Evolutionary conservation across 108 stramenopile species (phyloP).

Genomic region (Fragilariopsis cylindrus): DNA sequence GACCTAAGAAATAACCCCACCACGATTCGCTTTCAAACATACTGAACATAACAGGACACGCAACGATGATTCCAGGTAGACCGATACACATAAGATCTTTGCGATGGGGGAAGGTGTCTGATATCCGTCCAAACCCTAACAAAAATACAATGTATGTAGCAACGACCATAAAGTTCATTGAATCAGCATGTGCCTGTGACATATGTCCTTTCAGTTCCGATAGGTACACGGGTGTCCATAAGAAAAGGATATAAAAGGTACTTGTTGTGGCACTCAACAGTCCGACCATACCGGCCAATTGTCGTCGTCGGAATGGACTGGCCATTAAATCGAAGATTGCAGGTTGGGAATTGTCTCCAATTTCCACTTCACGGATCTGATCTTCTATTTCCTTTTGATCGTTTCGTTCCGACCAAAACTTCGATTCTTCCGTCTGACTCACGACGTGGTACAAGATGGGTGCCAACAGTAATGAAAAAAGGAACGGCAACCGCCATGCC

Average conservation of each 20-base stretch:
- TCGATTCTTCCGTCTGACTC: slow-evolving; percentile 59
- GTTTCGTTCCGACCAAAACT: slow-evolving; percentile 50
- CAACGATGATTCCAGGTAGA: slow-evolving; percentile 55
- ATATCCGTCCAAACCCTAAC: slow-evolving; percentile 41
- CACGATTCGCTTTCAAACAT: slow-evolving; percentile 60
- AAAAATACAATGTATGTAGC: slow-evolving; percentile 51
- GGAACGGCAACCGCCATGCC: slow-evolving; percentile 83
- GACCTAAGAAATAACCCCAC: slow-evolving; percentile 52
- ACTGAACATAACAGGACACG: slow-evolving; percentile 62
- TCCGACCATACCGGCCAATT: slow-evolving; percentile 59
- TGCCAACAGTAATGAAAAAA: slow-evolving; percentile 59
- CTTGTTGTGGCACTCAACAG: slow-evolving; percentile 46
- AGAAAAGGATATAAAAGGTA: slow-evolving; percentile 61
- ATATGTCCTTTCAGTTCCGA: slow-evolving; percentile 58
- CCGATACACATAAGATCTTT: slow-evolving; percentile 63
- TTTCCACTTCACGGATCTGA: slow-evolving; percentile 45
- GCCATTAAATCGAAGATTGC: slow-evolving; percentile 54
- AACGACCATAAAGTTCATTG: slow-evolving; percentile 63
- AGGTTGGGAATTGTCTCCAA: slow-evolving; percentile 22
- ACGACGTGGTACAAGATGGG: slow-evolving; percentile 56
- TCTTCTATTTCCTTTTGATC: slow-evolving; percentile 50
- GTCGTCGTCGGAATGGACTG: slow-evolving; percentile 61
- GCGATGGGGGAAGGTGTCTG: slow-evolving; percentile 59
- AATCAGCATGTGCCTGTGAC: slow-evolving; percentile 54
- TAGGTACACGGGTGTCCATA: slow-evolving; percentile 66